A percentile compares a stretch with the other conserved stretches of the same genome.
phyloP scores from a whole-genome alignment of 2,329 filamentous ascomycete species.

The Diaporthe longicolla region DNA sequence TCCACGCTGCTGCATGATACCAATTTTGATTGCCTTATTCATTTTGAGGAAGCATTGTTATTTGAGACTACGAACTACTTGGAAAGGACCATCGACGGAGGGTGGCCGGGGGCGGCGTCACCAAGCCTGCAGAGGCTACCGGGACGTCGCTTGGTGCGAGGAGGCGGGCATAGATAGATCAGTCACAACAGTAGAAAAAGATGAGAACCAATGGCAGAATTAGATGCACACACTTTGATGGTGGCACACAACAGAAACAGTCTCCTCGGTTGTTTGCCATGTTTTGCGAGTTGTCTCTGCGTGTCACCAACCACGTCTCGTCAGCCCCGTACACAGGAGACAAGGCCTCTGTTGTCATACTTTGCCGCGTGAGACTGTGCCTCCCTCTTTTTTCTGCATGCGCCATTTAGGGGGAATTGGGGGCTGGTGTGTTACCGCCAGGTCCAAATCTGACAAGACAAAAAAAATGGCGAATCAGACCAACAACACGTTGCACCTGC shows the following conservation, averaged over 20 bases:
- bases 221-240: not conserved
- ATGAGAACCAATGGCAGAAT: conserved; percentile 8
- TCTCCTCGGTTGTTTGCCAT: not conserved
- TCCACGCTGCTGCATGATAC: conserved; percentile 31
- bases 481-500: not conserved
- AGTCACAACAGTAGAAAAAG: conserved; percentile 20
- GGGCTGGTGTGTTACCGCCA: not conserved
- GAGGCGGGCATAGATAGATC: conserved; percentile 17
- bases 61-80: conserved; percentile 4
- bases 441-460: not conserved
- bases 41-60: conserved; percentile 23
- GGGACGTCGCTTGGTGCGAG: conserved; percentile 7
- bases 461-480: not conserved
- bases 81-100: not conserved
- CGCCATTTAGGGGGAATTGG: not conserved
- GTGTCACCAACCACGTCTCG: not conserved
- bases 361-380: conserved; percentile 4
- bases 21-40: conserved; percentile 20
- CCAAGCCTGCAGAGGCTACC: not conserved
- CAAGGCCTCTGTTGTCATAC: not conserved
- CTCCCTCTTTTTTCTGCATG: not conserved
- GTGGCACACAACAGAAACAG: conserved; percentile 8
- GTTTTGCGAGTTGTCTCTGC: not conserved
- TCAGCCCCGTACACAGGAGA: not conserved
- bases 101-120: not conserved